These are phyloP conservation scores for Penicillium bovifimosum DNA, from an alignment of 495 filamentous ascomycete genomes.

Conservation along the genomic window DNA sequence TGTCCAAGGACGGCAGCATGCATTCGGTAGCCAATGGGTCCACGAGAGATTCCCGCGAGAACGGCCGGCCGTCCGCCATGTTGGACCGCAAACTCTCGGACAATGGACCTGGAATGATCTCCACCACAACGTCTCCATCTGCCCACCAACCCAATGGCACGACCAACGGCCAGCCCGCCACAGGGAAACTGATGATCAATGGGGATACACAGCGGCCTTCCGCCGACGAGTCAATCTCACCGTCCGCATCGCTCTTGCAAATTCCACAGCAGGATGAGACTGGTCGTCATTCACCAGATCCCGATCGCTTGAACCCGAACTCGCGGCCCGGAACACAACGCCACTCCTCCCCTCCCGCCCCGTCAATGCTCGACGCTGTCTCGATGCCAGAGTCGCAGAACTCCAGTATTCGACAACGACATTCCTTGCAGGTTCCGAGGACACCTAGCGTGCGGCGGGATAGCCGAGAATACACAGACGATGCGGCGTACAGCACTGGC, in stretches of 20 bases:
- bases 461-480: constrained; percentile 55
- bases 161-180: constrained; percentile 22
- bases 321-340: constrained; percentile 51
- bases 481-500: constrained; percentile 63
- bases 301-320: constrained; percentile 34
- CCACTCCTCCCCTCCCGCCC: constrained; percentile 70
- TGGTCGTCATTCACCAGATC: constrained; percentile 37
- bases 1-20: constrained; percentile 50
- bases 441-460: constrained; percentile 45
- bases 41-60: constrained; percentile 35
- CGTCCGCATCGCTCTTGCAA: constrained; percentile 28
- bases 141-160: constrained; percentile 35
- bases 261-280: constrained; percentile 32
- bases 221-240: constrained; percentile 29
- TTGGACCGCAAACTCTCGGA: constrained; percentile 35
- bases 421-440: constrained; percentile 82
- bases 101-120: constrained; percentile 28
- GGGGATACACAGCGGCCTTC: constrained; percentile 36
- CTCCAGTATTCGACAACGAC: constrained; percentile 65
- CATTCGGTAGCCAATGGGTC: constrained; percentile 46
- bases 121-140: constrained; percentile 23
- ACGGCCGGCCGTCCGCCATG: constrained; percentile 34
- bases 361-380: constrained; percentile 40
- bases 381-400: constrained; percentile 40
- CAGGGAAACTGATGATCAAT: constrained; percentile 37